Evolutionary conservation across 1,284 basidiomycete genomes (phyloP).

Genomic region (Mycosarcoma mackinlayi): DNA sequence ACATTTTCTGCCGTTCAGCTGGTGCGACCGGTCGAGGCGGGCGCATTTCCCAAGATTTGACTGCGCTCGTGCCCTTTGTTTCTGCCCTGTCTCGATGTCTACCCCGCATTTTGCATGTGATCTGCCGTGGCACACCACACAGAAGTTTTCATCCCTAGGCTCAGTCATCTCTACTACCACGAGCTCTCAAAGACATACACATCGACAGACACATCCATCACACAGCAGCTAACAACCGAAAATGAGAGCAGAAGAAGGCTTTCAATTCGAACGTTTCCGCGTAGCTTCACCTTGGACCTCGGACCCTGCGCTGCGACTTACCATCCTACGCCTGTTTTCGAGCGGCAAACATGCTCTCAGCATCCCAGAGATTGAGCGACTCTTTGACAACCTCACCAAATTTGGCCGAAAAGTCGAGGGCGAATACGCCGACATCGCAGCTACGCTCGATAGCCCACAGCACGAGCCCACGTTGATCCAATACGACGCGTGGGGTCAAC

Average conservation of each 20-base stretch:
- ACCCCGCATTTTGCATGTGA: not conserved
- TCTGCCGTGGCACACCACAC: too few relatives aligned
- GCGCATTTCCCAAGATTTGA: not conserved
- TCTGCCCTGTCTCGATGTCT: not conserved
- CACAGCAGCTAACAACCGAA: not conserved
- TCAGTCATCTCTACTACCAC: not conserved
- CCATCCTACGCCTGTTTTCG: slow-evolving; percentile 39
- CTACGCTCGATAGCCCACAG: slow-evolving; percentile 37
- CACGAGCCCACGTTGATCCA: slow-evolving; percentile 51
- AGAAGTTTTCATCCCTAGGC: not conserved
- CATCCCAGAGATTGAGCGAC: slow-evolving; percentile 9
- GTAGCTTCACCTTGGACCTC: slow-evolving; percentile 44
- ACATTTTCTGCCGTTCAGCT: too few relatives aligned
- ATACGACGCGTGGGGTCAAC: slow-evolving; percentile 55
- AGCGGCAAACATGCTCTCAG: slow-evolving; percentile 11
- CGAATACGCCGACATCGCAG: slow-evolving; percentile 29
- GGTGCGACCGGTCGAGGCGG: not conserved
- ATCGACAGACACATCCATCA: not conserved
- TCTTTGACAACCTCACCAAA: slow-evolving; percentile 23
- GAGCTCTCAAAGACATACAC: not conserved
- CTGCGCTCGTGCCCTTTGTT: not conserved
- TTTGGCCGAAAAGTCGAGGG: slow-evolving; percentile 27
- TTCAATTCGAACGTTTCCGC: slow-evolving; percentile 46
- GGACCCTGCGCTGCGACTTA: slow-evolving; percentile 37
- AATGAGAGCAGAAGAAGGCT: slow-evolving; percentile 50